Evolutionary conservation across 345 rosid species (phyloP).

Genomic region (Eutrema japonicum): DNA sequence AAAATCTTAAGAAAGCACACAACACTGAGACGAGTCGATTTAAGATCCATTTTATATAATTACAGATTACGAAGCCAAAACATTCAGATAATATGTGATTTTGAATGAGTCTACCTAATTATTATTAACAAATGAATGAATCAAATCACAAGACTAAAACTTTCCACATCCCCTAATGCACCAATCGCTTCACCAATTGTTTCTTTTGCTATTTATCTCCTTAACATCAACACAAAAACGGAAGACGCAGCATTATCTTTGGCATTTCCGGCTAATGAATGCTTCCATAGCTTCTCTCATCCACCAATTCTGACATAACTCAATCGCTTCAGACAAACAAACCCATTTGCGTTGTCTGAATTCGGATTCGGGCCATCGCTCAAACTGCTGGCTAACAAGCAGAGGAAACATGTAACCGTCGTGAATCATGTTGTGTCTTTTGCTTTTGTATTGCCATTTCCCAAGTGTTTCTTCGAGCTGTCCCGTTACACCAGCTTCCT

Average conservation of each 20-base stretch:
- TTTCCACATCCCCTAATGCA: conserved; percentile 11
- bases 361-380: conserved; percentile 58
- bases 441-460: conserved; percentile 58
- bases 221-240: neutral
- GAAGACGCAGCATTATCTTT: conserved; percentile 4
- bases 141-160: conserved; percentile 30
- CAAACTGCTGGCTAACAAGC: conserved; percentile 53
- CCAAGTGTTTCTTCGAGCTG: conserved; percentile 51
- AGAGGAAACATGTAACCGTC: conserved; percentile 60
- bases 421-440: conserved; percentile 54
- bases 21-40: neutral
- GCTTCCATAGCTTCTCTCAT: conserved; percentile 67
- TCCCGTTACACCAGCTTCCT: conserved; percentile 69
- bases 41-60: conserved; percentile 5
- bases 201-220: neutral
- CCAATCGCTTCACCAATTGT: neutral
- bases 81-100: conserved; percentile 17
- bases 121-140: conserved; percentile 26
- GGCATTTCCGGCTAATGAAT: conserved; percentile 42
- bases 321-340: conserved; percentile 52
- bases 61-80: conserved; percentile 10
- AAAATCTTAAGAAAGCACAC: neutral
- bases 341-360: conserved; percentile 60
- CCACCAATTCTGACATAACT: conserved; percentile 55
- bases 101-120: conserved; percentile 14